Evolutionary conservation across 306 rosid genomes (phyloP).

Genomic region (Glycine soja): DNA sequence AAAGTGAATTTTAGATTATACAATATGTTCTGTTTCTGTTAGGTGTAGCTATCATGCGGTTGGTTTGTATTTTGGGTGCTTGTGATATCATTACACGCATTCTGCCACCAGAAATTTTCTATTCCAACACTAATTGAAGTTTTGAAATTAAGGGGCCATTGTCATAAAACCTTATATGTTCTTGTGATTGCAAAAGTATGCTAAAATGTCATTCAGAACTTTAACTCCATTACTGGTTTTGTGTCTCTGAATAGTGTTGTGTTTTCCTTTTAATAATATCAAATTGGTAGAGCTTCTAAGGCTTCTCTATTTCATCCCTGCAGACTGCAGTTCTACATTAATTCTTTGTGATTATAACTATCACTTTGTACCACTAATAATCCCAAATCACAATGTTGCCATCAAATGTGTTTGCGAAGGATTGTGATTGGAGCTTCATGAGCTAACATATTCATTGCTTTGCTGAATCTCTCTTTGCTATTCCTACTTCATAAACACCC

Average conservation of each 20-base stretch:
- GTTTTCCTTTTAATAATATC: background rate
- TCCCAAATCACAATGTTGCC: slow-evolving; percentile 8
- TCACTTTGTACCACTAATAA: background rate
- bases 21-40: background rate
- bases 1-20: slow-evolving; percentile 32
- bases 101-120: background rate
- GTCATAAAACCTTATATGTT: background rate
- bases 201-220: background rate
- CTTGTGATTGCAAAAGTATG: background rate
- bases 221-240: background rate
- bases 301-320: background rate
- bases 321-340: background rate
- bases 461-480: background rate
- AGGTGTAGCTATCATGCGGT: background rate
- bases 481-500: background rate
- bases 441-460: slow-evolving; percentile 9
- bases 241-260: background rate
- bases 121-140: background rate
- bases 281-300: background rate
- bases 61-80: slow-evolving; percentile 20
- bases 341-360: background rate
- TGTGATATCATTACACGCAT: slow-evolving; percentile 35
- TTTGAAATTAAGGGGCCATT: slow-evolving; percentile 19
- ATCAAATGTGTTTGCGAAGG: too few species aligned
- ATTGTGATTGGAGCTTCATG: background rate